Conservation (phyloP, 169 alveolate species). For the Plasmodium ovale region DNA sequence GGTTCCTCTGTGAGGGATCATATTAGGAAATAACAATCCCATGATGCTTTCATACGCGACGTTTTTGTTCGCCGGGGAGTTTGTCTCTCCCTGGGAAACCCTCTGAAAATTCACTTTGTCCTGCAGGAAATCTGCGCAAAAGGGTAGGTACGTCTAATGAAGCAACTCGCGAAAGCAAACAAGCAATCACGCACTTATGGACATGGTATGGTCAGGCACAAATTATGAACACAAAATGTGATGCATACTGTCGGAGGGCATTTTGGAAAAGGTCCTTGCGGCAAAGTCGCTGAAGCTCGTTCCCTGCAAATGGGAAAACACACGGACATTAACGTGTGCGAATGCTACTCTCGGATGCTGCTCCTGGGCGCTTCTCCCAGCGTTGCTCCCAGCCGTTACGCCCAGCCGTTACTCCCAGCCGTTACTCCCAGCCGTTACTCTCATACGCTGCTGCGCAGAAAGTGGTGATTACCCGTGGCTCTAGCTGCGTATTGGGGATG, state of each 20-base stretch:
- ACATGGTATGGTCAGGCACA: neutral
- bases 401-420: too few relatives aligned
- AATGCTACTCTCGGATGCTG: too few relatives aligned
- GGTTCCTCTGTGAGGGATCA: slow-evolving; percentile 11
- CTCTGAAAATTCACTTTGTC: neutral
- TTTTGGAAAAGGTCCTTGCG: neutral
- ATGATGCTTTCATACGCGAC: slow-evolving; percentile 66
- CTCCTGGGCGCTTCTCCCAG: neutral
- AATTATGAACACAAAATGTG: neutral
- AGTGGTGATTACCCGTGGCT: slow-evolving; percentile 17
- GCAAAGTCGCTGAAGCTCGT: slow-evolving; percentile 1
- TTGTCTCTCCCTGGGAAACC: neutral
- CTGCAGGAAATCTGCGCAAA: neutral
- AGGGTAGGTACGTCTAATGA: neutral
- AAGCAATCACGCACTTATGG: neutral
- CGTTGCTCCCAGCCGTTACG: too few relatives aligned
- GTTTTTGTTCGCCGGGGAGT: slow-evolving; percentile 1
- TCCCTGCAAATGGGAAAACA: slow-evolving; percentile 3
- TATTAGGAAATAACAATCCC: slow-evolving; percentile 54
- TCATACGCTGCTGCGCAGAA: too few relatives aligned
- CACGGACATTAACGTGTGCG: too few relatives aligned
- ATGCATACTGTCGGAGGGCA: slow-evolving; percentile 32
- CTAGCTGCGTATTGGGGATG: slow-evolving; percentile 40
- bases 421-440: too few relatives aligned
- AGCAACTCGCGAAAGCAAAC: neutral